Base-by-base conservation (phyloP, 495 filamentous ascomycete genomes). In the Halenospora varia region DNA sequence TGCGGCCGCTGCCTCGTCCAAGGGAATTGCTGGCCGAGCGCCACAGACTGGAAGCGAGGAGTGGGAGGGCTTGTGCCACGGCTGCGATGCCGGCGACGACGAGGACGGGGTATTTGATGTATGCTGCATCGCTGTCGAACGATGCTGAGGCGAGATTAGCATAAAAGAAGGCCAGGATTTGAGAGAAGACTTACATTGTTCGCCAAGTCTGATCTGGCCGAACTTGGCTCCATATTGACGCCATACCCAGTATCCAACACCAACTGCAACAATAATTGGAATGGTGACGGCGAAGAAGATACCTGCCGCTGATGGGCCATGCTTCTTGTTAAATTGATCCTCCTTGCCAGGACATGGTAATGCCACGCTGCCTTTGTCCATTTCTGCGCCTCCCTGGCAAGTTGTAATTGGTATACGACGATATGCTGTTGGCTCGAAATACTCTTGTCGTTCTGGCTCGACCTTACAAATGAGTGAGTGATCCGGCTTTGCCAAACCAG, bases 321-420 rank as follows among this genome's bases (percentile, higher is more conserved):
- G 85, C 64, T 85, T 84, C 57, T 82, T 75, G 26, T 88, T 73
- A 57, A 83, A 97, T 56, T 96, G 85, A 10, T 89, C 75, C 66
- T 96, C 85, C 57, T 89, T 82, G 55, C 82, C 84, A 2, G 86
- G 82, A 68, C 94, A 99, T 8, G 89, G 76, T 24, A 78, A 68
- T 15, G 74, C 50, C 2, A 66, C 60, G 22, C 78, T 60, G 22
- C 78, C 75, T 35, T 75, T 73, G 64, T 97, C 92, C 26, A 89
- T 72, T 57, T 88, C 81, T 10, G 67, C 65, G 20, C 92, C 95
- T 46, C 85, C 88, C 41, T 79, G 25, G 66, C 95, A 99, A 3
- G 90, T 97, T 2, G 90, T 88, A 44, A 93, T 78, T 2, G 90
- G 92, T 59, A 97, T 88, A 54, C 88, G 85, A n/a, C 95, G 88